Evolutionary conservation across 176 grass and related monocot genomes (phyloP), one percentile per base, ranked within the genome.

Genomic region (Paspalum vaginatum): DNA sequence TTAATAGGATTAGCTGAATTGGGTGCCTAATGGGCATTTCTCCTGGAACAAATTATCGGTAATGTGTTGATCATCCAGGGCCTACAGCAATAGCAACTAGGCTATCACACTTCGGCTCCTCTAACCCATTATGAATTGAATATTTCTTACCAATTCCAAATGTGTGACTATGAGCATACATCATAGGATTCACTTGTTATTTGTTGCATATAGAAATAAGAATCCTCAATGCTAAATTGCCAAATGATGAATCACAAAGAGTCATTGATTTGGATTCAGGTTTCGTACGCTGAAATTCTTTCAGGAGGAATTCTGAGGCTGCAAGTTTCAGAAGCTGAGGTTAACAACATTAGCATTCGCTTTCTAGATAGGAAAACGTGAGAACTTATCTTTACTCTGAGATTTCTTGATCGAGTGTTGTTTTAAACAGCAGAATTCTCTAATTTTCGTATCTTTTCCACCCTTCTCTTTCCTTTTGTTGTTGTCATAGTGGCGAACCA

Each of bases 361-460:
- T 99, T 95, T 84, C 90, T 99, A 44, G 96, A 95, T 80, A 90
- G 81, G 84, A 99, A 51, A 84, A 99, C 96, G 88, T 99, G 84
- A 91, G 86, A 45, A 81, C 40, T 26, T 27, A 84, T 60, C 57
- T 69, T 79, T 39, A 25, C 51, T 51, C 70, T 82, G 72, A 81
- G 58, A 85, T 70, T 59, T 61, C 5, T 41, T 61, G 59, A 74
- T 47, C 63, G 78, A 85, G 52, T 32, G 40, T 4, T 79, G 62
- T 78, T 53, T 70, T 84, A 56, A 47, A 38, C 59, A 4, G 25
- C 48, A 9, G 22, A 67, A 65, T 68, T 79, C 80, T 89, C 49
- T 88, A 49, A 79, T 72, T 61, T 77, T 70, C 17, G 78, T 71
- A 52, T 97, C 26, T 87, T 48, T 47, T 43, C 0, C 44, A 38